Base-by-base conservation (phyloP, 345 rosid species). In the Camelina laxa region DNA sequence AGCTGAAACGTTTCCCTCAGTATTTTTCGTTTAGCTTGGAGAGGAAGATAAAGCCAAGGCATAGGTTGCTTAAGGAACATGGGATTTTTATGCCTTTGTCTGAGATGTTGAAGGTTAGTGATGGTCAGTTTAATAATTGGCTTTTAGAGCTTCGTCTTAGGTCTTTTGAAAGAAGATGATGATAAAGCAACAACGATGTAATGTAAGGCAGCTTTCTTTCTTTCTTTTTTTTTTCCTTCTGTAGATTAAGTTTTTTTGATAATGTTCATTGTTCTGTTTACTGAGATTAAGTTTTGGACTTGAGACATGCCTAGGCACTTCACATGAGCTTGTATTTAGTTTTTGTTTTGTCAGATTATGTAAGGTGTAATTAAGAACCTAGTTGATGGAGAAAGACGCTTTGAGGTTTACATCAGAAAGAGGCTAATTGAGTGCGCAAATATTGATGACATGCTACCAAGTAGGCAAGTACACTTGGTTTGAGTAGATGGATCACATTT, bases 1-100 rank as follows among this genome's bases (percentile, higher is more conserved):
- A 91, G 72, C 30, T 93, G 14, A 85, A 83, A 77, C 75, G 77
- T 51, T 93, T 93, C 73, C 97, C 98, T n/a, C 97, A 89, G 87
- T 93, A 80, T 42, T 93, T 93, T 69, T 87, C 90, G 0, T 93
- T 89, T 78, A 93, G 98, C 78, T 84, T 93, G 77, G 98, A 91
- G 76, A 74, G 83, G 78, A 93, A 86, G 89, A 93, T 93, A 35
- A 90, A 80, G 81, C 96, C 96, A 1, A 82, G 98, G 60, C 87
- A 89, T 82, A 78, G 80, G 58, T 78, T 84, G 87, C 72, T 93
- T 78, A 82, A 70, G 22, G 83, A 85, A 79, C 83, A 77, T 69
- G 87, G 93, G 33, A 65, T 89, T 1, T 69, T 69, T 71, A 76
- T 89, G 76, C 89, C 93, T 0, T 69, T 94, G 82, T 79, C 86